Evolutionary conservation across 225 moss, liverwort and hornwort species (phyloP), one percentile per base, ranked within the genome.

Genomic region (Marchantia polymorpha): DNA sequence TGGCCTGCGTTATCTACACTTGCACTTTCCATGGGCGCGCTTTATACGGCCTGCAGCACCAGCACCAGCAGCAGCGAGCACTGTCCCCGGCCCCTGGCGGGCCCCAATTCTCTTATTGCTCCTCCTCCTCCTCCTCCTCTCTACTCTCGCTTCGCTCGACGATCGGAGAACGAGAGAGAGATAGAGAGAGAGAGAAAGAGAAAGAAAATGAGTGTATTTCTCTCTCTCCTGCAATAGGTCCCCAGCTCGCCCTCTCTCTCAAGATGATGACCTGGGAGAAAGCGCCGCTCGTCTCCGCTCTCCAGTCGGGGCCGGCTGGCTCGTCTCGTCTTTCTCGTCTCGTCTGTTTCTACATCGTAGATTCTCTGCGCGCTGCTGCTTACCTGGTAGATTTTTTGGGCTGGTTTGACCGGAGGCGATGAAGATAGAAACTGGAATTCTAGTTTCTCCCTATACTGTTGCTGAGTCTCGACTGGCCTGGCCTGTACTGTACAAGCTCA

Each of bases 1-100:
- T 80, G 80, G 80, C 80, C 70, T 59, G 72, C 80, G 80, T 80
- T 80, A 80, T 80, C 80, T 80, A 80, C 60, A 79, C 79, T 61
- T 60, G 19, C 64, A 64, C 64, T 64, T 64, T 64, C 64, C 70
- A 71, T 23, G 74, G 52, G 74, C 46, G 52, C 19, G 39, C 70
- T 71, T 50, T 71, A 71, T 48, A 71, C 47, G 70, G 70, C 20
- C 64, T 71, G 70, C 46, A 46, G 70, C 30, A n/a, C n/a, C n/a
- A n/a, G n/a, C n/a, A n/a, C 46, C 46, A 46, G 26, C 46, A 46
- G 70, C 31, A 46, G 70, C 46, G 47, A 19, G 39, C 31, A 48
- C 10, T 46, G 46, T 8, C 10, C 19, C 10, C 16, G 70, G 70
- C 39, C 70, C 39, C 70, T 30, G 70, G 70, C 70, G 31, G 31